Conservation (phyloP, 192 early-diverging fungal genomes). For the Pilaira anomala region DNA sequence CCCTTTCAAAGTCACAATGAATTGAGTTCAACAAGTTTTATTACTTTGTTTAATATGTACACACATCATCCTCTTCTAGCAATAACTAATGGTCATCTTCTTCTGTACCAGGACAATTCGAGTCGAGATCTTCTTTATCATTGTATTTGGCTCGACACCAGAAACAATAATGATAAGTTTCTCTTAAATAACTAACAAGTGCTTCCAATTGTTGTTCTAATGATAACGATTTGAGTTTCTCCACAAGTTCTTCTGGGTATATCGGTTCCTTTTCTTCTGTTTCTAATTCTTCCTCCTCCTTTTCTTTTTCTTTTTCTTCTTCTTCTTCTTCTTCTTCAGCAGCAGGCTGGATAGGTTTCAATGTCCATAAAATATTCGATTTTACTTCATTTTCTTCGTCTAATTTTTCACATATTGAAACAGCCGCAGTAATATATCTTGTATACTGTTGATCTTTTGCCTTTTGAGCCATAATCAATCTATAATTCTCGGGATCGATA, state of each 20-base stretch:
- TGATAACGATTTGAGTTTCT: conserved; percentile 17
- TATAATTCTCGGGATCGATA: conserved; percentile 39
- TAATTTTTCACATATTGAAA: conserved; percentile 36
- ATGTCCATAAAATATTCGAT: conserved; percentile 20
- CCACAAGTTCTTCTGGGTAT: not conserved
- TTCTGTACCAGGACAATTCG: conserved; percentile 57
- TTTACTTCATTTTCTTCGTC: conserved; percentile 27
- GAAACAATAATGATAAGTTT: conserved; percentile 58
- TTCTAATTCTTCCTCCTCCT: conserved; percentile 21
- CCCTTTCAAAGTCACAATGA: no score
- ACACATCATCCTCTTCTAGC: not conserved
- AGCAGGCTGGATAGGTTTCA: not conserved
- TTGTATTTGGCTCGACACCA: conserved; percentile 63
- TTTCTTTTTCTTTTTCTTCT: conserved; percentile 32
- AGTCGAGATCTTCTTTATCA: conserved; percentile 47
- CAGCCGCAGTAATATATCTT: conserved; percentile 40
- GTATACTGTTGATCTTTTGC: conserved; percentile 33
- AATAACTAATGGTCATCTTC: conserved; percentile 64
- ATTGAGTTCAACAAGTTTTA: no score
- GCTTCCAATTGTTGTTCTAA: conserved; percentile 44
- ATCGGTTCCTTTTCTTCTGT: not conserved
- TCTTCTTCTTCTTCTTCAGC: conserved; percentile 17
- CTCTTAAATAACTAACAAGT: conserved; percentile 51
- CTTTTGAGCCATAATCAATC: conserved; percentile 29
- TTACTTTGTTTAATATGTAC: no score